Percentiles rank a stretch among this genome's conserved stretches.
phyloP scores from a whole-genome alignment of 352 stramenopile species.

The Phytopythium cucurbitacearum region DNA sequence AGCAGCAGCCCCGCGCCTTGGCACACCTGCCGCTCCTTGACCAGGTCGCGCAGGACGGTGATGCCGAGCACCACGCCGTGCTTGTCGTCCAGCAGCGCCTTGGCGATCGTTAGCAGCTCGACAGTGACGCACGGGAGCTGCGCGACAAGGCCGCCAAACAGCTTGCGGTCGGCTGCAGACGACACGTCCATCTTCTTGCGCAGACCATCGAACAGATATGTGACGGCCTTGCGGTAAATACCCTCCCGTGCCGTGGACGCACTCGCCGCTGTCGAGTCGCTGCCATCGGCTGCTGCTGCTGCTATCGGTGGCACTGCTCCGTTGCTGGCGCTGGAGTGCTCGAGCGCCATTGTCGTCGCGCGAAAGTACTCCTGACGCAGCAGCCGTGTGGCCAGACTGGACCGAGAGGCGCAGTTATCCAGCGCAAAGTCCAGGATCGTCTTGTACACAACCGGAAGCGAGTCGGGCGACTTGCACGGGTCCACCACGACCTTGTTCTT shows the following conservation, averaged over 20 bases:
- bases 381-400: conserved; percentile 44
- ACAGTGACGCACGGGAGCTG: conserved; percentile 54
- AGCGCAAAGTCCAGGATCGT: conserved; percentile 69
- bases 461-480: conserved; percentile 6
- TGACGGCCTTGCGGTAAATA: conserved; percentile 36
- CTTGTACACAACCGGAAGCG: conserved; percentile 54
- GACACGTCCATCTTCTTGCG: conserved; percentile 49
- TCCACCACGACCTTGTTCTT: conserved; percentile 18
- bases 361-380: conserved; percentile 65
- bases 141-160: conserved; percentile 52
- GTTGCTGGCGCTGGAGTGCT: not conserved
- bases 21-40: conserved; percentile 58
- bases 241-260: not conserved
- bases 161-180: conserved; percentile 58
- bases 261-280: not conserved
- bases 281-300: too few relatives aligned
- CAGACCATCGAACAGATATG: conserved; percentile 49
- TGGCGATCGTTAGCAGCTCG: conserved; percentile 52
- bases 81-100: conserved; percentile 46
- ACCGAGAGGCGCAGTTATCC: conserved; percentile 44
- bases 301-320: not conserved
- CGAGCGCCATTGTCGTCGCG: conserved; percentile 14
- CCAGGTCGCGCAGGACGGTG: conserved; percentile 61
- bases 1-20: conserved; percentile 45
- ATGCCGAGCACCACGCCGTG: conserved; percentile 66